phyloP scores from a whole-genome alignment of 495 filamentous ascomycete genomes.

The Penicillium odoratum region DNA sequence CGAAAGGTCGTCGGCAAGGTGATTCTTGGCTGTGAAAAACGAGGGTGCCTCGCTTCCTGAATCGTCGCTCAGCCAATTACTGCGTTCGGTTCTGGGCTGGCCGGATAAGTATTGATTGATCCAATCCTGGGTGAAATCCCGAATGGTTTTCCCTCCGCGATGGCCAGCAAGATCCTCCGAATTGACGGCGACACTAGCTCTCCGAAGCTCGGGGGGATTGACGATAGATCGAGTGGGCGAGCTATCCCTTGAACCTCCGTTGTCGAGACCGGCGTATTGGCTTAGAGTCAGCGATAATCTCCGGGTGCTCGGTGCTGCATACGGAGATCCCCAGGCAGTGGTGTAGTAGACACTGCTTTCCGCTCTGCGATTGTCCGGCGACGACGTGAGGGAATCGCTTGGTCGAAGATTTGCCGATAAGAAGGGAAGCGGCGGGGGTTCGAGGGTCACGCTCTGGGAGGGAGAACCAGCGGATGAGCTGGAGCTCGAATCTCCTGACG shows the following conservation, averaged over 20 bases:
- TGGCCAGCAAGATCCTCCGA: constrained; percentile 25
- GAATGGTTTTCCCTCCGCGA: constrained; percentile 46
- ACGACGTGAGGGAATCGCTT: constrained; percentile 42
- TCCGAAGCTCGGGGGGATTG: constrained; percentile 53
- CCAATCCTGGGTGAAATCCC: constrained; percentile 75
- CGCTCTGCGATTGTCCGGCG: constrained; percentile 43
- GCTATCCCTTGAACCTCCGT: constrained; percentile 33
- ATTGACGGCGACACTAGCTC: constrained; percentile 39
- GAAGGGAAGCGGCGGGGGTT: constrained; percentile 37
- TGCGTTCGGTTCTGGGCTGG: constrained; percentile 60
- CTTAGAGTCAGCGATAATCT: constrained; percentile 46
- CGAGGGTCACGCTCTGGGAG: constrained; percentile 34
- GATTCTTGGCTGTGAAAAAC: constrained; percentile 44
- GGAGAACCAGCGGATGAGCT: constrained; percentile 38
- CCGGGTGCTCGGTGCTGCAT: constrained; percentile 56
- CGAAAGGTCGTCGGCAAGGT: constrained; percentile 44
- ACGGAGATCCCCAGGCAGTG: constrained; percentile 74
- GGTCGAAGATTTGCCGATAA: constrained; percentile 33
- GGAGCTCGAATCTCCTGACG: constrained; percentile 42
- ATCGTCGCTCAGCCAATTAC: constrained; percentile 76
- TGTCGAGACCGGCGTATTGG: constrained; percentile 39
- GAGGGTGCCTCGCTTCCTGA: constrained; percentile 54
- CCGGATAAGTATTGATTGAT: constrained; percentile 70
- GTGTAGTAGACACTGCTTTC: constrained; percentile 59
- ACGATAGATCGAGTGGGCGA: constrained; percentile 49